Percentiles rank a stretch among this genome's conserved stretches.
Evolutionary conservation across 208 protist species (phyloP).

Genomic region (Crithidia fasciculata): DNA sequence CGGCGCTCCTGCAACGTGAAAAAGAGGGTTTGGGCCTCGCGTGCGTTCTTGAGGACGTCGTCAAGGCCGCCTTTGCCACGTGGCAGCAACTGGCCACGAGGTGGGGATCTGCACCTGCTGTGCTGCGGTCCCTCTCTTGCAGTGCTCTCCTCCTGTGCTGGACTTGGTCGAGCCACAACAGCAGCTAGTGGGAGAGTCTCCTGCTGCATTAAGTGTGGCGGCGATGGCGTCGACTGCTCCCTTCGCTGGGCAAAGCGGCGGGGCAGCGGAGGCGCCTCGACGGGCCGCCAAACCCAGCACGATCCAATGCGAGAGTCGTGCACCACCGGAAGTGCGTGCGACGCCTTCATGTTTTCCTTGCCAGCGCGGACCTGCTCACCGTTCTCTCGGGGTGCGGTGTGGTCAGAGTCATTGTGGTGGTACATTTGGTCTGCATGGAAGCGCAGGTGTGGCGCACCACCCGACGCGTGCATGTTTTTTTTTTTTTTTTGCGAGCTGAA

Average conservation of each 20-base stretch:
- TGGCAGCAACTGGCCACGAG: constrained; percentile 39
- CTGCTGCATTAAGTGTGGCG: background rate
- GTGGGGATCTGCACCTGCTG: background rate
- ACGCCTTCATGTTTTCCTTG: background rate
- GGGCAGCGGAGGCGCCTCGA: constrained; percentile 25
- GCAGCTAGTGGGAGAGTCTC: background rate
- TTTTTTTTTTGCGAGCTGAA: background rate
- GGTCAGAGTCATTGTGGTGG: background rate
- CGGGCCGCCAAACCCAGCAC: constrained; percentile 26
- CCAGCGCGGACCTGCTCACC: too few species aligned
- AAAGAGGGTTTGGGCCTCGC: constrained; percentile 42
- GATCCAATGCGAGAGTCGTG: constrained; percentile 9
- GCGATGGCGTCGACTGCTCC: background rate
- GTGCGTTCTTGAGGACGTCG: constrained; percentile 42
- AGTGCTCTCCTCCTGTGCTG: background rate
- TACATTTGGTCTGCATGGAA: constrained; percentile 9
- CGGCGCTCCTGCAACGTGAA: constrained; percentile 42
- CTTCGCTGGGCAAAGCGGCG: background rate
- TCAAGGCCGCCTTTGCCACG: constrained; percentile 59
- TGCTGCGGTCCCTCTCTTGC: background rate
- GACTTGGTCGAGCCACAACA: too few species aligned
- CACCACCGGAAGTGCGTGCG: background rate
- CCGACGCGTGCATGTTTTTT: background rate
- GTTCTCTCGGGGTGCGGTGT: too few species aligned
- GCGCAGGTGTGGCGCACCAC: background rate